Conservation (phyloP, 495 filamentous ascomycete genomes). For the Penicillium flavigenum region DNA sequence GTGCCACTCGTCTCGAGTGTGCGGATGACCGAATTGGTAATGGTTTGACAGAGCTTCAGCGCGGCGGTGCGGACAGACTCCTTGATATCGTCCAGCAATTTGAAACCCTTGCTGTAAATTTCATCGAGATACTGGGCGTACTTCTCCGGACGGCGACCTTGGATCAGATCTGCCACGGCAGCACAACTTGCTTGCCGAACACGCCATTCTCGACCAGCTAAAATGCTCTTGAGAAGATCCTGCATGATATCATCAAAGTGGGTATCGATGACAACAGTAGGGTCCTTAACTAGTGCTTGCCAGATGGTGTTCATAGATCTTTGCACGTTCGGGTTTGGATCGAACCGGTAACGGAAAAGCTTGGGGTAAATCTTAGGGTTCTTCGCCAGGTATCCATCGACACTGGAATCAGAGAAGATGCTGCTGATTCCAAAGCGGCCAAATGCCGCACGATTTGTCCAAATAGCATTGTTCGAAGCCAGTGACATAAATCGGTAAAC, state of each 20-base stretch:
- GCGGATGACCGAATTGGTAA: slow-evolving; percentile 79
- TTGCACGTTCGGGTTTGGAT: slow-evolving; percentile 89
- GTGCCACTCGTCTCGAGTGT: slow-evolving; percentile 78
- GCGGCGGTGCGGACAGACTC: slow-evolving; percentile 80
- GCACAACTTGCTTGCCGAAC: slow-evolving; percentile 87
- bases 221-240: slow-evolving; percentile 78
- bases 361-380: slow-evolving; percentile 95
- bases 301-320: slow-evolving; percentile 97
- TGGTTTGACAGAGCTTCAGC: slow-evolving; percentile 71
- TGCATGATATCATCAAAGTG: slow-evolving; percentile 84
- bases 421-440: slow-evolving; percentile 89
- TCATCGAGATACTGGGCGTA: slow-evolving; percentile 81
- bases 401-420: slow-evolving; percentile 82
- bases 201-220: slow-evolving; percentile 84
- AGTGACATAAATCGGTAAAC: slow-evolving; percentile 98
- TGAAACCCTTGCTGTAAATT: slow-evolving; percentile 81
- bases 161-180: slow-evolving; percentile 82
- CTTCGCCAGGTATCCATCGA: slow-evolving; percentile 64
- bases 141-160: slow-evolving; percentile 68
- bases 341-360: slow-evolving; percentile 89
- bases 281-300: slow-evolving; percentile 86
- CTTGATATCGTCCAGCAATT: slow-evolving; percentile 88
- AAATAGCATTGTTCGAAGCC: slow-evolving; percentile 89
- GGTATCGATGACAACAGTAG: slow-evolving; percentile 64
- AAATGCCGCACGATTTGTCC: slow-evolving; percentile 93